Base-by-base conservation (phyloP, 495 filamentous ascomycete genomes). In the Daldinia childiae region DNA sequence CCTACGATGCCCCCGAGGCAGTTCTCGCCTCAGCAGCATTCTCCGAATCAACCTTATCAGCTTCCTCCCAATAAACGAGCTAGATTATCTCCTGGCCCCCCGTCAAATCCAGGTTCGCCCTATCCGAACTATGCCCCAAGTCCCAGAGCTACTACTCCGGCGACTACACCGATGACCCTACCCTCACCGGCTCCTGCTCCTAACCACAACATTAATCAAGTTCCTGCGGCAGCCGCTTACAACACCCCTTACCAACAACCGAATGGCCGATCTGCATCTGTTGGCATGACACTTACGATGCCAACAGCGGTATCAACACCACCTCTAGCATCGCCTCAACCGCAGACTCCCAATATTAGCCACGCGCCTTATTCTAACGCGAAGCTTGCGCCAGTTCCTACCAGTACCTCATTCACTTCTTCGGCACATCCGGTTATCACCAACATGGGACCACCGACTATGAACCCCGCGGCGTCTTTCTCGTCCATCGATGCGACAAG, bases 361-460 rank as follows among this genome's bases (percentile, higher is more conserved):
- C 70, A 74, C 29, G 50, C 71, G 8, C 63, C 64, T n/a, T 84
- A 82, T 55, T 82, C 81, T 6, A 81, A 68, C 11, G 82, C 82
- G 15, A 79, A 74, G 15, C 80, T 84, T 74, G 75, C 79, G 24
- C 73, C 74, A 11, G 36, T 70, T 32, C 24, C 61, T 26, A 45
- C 64, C 0, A 15, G 57, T 38, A 34, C 56, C 9, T 41, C 70
- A 3, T 78, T 45, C 9, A 73, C 69, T n/a, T 58, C 76, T 5
- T 65, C 68, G n/a, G 59, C 43, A 11, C 64, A 75, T 12, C 65
- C 76, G 12, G 71, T 73, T 4, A 74, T 78, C 9, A 81, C 82
- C 51, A 82, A 86, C 17, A 97, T 97, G 94, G 91, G 91, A 0
- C 94, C 94, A 17, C 94, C 94, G 1, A 12, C 68, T 4, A 74